These are phyloP conservation scores for Fusarium cicatricum DNA, from an alignment of 2,329 filamentous ascomycete genomes.

Conservation along the genomic window DNA sequence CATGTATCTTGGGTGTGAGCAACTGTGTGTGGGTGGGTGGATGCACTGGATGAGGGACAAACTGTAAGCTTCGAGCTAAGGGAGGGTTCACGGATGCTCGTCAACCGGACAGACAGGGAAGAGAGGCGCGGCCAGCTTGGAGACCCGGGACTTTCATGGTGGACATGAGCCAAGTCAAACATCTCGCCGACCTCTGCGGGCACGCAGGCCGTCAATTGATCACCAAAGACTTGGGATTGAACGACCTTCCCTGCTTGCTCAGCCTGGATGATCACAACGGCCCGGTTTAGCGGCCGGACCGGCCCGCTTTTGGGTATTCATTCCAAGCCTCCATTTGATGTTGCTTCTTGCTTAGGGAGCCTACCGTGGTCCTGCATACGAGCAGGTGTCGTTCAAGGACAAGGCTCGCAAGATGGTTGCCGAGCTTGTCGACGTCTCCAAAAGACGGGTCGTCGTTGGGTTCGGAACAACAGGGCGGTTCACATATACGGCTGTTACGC, in stretches of 20 bases:
- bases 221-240: conserved; percentile 10
- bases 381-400: neutral
- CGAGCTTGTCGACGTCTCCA: neutral
- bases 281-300: conserved; percentile 38
- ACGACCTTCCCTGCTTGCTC: conserved; percentile 18
- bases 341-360: conserved; percentile 5
- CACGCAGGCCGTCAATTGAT: conserved; percentile 24
- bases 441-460: neutral
- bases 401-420: neutral
- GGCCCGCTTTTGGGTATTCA: conserved; percentile 36
- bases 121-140: conserved; percentile 23
- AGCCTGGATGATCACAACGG: conserved; percentile 35
- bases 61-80: conserved; percentile 22
- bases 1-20: conserved; percentile 27
- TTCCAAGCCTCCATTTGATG: conserved; percentile 13
- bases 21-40: conserved; percentile 28
- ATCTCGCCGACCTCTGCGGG: conserved; percentile 8
- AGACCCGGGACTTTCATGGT: conserved; percentile 25
- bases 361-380: conserved; percentile 5
- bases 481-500: conserved; percentile 18
- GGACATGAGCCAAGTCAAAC: conserved; percentile 18
- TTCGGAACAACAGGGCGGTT: conserved; percentile 14
- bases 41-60: conserved; percentile 30
- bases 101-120: conserved; percentile 23
- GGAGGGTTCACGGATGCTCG: conserved; percentile 27